Conservation (phyloP, 441 rosid genomes). For the Pelargonium fulgidum region DNA sequence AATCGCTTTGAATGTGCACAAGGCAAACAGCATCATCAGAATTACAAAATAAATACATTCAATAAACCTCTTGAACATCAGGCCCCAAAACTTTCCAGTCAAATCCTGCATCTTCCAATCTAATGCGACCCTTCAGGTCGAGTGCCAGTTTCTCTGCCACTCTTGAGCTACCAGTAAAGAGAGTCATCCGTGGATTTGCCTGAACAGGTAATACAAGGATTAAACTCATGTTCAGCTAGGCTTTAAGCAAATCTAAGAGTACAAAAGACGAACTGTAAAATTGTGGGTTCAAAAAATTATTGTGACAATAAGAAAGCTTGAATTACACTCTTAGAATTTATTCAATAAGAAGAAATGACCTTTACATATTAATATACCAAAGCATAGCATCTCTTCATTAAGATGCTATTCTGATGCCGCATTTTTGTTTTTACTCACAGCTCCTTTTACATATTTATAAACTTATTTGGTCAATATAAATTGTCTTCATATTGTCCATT, state of each 20-base stretch:
- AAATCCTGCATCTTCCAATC: slow-evolving; percentile 97
- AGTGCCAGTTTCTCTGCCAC: slow-evolving; percentile 89
- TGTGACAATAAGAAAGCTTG: background rate
- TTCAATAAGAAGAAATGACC: background rate
- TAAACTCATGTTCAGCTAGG: background rate
- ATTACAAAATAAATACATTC: background rate
- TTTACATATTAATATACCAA: background rate
- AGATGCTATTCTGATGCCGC: background rate
- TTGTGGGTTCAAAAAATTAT: background rate
- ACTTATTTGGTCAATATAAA: background rate
- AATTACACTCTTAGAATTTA: background rate
- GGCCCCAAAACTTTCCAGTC: slow-evolving; percentile 99
- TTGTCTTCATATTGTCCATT: background rate
- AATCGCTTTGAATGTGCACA: slow-evolving; percentile 5
- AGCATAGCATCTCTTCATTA: background rate
- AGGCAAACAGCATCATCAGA: slow-evolving; percentile 1
- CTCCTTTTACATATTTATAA: background rate
- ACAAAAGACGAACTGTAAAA: background rate
- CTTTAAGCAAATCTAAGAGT: background rate
- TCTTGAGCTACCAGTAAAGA: slow-evolving; percentile 96
- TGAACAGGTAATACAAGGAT: slow-evolving; percentile 21
- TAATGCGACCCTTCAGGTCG: slow-evolving; percentile 81
- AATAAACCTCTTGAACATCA: slow-evolving; percentile 93
- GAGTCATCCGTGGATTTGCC: slow-evolving; percentile 94
- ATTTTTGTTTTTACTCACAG: background rate